Base-by-base conservation (phyloP, 495 filamentous ascomycete species). In the Penicillium pulvis region DNA sequence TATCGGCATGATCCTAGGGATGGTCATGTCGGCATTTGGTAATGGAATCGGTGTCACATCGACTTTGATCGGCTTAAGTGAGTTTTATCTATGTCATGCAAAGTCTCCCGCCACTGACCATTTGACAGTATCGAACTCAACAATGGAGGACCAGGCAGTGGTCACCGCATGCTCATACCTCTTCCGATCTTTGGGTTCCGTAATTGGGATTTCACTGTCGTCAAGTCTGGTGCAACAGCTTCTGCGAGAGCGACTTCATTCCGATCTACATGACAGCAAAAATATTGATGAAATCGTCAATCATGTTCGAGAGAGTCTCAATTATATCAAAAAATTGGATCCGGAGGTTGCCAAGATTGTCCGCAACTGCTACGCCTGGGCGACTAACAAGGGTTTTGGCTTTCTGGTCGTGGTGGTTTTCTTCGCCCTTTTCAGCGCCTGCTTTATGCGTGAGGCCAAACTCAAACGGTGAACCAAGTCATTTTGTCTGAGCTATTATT, bases 131-230 rank as follows among this genome's bases (percentile, higher is more conserved):
- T 85, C 90, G 31, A 92, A 93, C 62, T 81, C 87, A 0, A 72
- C 80, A 8, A 77, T 73, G 0, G 79, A 82, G 41, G 90, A 94
- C 60, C 86, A 90, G 57, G 91, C 91, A 1, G 81, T 95, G 3
- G 87, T 87, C 3, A 93, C 90, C 12, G 92, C 92, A 2, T 92
- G 90, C 69, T 90, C 85, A 2, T 96, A 95, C 69, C 82, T 95
- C 2, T 96, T 96, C 79, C 86, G 92, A 4, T 87, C 88, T 5
- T 76, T 95, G 10, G 92, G 92, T n/a, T 86, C 84, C 4, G 86
- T 91, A 9, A 80, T 90, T 19, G 90, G 91, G 9, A 71, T 95
- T 39, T 87, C 87, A 23, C 67, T 90, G 24, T 81, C 85, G 14
- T 83, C 89, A 0, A 92, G 88, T 3, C 79, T 91, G 16, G 81